Conservation (phyloP, 169 alveolate species). For the Plasmodium gaboni region DNA sequence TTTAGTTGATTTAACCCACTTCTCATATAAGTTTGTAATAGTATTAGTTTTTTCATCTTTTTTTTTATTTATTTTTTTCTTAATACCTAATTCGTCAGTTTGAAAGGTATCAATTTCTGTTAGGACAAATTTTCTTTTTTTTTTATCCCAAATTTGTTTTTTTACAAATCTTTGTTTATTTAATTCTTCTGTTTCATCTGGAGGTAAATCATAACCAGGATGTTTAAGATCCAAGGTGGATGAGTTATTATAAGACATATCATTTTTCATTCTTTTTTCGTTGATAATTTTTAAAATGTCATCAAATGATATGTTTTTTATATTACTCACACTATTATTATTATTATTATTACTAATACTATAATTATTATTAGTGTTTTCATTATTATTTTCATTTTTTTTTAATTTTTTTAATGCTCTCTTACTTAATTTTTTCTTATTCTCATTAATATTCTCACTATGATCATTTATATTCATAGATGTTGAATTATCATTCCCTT, state of each 20-base stretch:
- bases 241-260: constrained; percentile 1
- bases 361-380: not conserved
- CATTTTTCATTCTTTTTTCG: constrained; percentile 36
- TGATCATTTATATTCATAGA: not conserved
- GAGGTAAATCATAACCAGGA: constrained; percentile 78
- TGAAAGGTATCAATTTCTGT: constrained; percentile 64
- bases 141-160: constrained; percentile 78
- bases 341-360: too few relatives aligned
- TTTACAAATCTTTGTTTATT: constrained; percentile 76
- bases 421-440: constrained; percentile 48
- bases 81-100: not conserved
- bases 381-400: not conserved
- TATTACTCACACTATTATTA: not conserved
- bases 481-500: not conserved
- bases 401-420: constrained; percentile 47
- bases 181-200: constrained; percentile 82
- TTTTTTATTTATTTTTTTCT: constrained; percentile 37
- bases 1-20: constrained; percentile 80
- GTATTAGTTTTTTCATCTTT: constrained; percentile 25
- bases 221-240: constrained; percentile 47
- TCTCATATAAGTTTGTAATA: constrained; percentile 75
- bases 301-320: constrained; percentile 48
- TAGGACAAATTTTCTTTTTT: constrained; percentile 74
- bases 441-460: not conserved
- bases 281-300: constrained; percentile 74